These are phyloP conservation scores for Hirschioporus abietinus DNA, from an alignment of 768 basidiomycete species.

Conservation along the genomic window DNA sequence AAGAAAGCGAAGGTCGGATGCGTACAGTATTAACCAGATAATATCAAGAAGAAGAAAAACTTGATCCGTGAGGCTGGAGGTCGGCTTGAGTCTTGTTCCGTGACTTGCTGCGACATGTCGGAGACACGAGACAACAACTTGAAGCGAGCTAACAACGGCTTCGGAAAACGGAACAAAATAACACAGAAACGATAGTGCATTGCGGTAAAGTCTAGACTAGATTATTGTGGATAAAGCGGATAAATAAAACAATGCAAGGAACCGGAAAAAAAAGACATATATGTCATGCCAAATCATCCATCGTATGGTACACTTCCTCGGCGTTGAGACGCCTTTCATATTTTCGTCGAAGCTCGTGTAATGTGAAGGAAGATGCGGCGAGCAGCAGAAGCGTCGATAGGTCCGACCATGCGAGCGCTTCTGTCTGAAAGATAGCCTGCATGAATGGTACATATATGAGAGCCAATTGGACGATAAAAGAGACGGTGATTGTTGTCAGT, in stretches of 20 bases:
- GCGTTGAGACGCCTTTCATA: conserved; percentile 66
- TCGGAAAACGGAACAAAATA: background rate
- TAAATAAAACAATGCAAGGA: background rate
- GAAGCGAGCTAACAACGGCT: background rate
- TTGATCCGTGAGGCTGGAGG: background rate
- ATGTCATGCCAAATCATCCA: background rate
- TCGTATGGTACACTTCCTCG: background rate
- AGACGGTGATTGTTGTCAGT: conserved; percentile 79
- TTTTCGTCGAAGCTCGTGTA: conserved; percentile 76
- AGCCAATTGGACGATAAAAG: conserved; percentile 77
- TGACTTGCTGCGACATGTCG: background rate
- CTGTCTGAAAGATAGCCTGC: conserved; percentile 93
- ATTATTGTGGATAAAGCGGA: background rate
- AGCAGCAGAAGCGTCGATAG: conserved; percentile 64
- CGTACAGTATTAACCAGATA: background rate
- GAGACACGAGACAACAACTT: background rate
- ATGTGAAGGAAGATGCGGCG: conserved; percentile 53
- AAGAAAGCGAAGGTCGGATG: background rate
- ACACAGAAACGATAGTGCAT: background rate
- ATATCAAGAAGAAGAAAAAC: background rate
- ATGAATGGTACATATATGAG: conserved; percentile 88
- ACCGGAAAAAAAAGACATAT: background rate
- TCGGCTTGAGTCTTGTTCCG: background rate
- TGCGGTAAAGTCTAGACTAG: background rate
- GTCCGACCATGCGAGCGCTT: conserved; percentile 65